phyloP scores from a whole-genome alignment of 192 early-diverging fungal species.

The Piromyces finnis region DNA sequence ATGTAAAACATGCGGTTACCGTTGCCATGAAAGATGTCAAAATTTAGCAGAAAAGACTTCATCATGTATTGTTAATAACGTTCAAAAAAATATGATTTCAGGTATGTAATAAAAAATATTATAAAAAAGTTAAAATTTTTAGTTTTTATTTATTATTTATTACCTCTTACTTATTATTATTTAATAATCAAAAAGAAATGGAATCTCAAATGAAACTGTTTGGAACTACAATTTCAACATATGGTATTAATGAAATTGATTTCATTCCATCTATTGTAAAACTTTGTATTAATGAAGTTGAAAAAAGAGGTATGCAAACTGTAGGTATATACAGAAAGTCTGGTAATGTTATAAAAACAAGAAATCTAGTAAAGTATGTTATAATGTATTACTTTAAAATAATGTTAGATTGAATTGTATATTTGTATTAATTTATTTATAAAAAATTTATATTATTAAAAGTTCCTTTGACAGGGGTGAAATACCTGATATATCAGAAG shows the following conservation, averaged over 20 bases:
- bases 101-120: background rate
- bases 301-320: background rate
- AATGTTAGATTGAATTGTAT: too few species aligned
- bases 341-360: background rate
- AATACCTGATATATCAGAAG: background rate
- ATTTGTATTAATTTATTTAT: background rate
- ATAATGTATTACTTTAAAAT: too few species aligned
- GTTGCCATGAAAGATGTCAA: background rate
- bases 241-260: background rate
- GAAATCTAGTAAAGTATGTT: background rate
- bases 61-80: background rate
- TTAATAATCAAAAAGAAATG: background rate
- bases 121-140: too few species aligned
- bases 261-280: background rate
- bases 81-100: background rate
- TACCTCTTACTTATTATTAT: too few species aligned
- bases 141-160: too few species aligned
- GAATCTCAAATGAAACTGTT: background rate
- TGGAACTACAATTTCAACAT: background rate
- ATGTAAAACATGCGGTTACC: background rate
- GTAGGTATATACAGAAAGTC: background rate
- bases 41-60: background rate
- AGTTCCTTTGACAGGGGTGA: background rate
- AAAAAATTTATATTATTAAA: background rate
- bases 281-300: background rate